Evolutionary conservation across 495 filamentous ascomycete genomes (phyloP).

Genomic region (Usnea hakonensis): DNA sequence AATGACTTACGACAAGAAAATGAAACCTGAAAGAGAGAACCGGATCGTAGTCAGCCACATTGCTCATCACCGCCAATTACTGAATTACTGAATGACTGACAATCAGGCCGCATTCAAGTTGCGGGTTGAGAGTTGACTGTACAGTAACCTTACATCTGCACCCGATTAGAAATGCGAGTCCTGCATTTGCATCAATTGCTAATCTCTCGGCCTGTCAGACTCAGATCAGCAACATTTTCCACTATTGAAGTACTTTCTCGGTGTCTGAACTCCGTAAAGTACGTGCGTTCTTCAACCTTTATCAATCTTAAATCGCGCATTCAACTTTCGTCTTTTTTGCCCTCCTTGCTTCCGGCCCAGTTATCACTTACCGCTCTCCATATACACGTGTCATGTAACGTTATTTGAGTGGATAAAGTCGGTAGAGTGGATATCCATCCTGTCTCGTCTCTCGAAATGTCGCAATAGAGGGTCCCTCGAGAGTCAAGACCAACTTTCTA

Average conservation of each 20-base stretch:
- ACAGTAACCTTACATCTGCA: not conserved
- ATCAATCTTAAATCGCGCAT: not conserved
- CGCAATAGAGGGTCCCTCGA: not conserved
- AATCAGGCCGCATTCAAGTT: too few species aligned
- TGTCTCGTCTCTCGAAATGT: not conserved
- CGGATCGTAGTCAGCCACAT: not conserved
- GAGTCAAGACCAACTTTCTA: not conserved
- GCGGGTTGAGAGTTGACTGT: not conserved
- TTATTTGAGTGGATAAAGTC: not conserved
- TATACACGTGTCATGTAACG: not conserved
- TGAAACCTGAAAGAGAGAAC: too few species aligned
- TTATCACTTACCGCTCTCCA: too few species aligned
- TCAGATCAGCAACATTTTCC: not conserved
- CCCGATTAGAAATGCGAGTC: not conserved
- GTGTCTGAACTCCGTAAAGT: too few species aligned
- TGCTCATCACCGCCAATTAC: not conserved
- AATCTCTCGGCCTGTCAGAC: not conserved
- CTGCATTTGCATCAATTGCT: not conserved
- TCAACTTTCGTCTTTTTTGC: not conserved
- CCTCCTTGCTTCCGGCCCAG: not conserved
- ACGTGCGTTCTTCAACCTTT: not conserved
- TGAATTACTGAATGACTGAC: not conserved
- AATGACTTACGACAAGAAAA: too few species aligned
- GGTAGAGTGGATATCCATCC: constrained; percentile 3
- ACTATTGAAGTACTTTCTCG: not conserved